Evolutionary conservation across 2,329 filamentous ascomycete genomes (phyloP).

Genomic region (Talaromyces sp.): DNA sequence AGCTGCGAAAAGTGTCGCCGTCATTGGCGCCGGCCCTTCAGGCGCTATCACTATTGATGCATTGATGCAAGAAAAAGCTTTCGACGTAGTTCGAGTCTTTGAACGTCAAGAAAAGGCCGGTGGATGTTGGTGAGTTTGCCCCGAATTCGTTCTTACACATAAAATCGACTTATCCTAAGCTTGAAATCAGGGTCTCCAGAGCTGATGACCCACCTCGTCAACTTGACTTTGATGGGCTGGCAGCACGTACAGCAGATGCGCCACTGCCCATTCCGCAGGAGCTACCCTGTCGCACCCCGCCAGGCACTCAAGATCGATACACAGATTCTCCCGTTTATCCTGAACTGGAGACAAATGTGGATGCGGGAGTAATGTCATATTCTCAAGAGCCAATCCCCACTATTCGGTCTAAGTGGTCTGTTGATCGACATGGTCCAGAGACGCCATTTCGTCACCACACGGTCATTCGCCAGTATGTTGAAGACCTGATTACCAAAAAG

Average conservation of each 20-base stretch:
- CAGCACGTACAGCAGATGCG: conserved; percentile 54
- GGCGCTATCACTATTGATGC: conserved; percentile 65
- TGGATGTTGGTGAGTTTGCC: conserved; percentile 59
- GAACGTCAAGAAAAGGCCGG: conserved; percentile 62
- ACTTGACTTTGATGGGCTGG: conserved; percentile 51
- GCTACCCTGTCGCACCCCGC: conserved; percentile 53
- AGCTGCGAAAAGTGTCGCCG: conserved; percentile 52
- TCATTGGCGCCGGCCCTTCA: conserved; percentile 64
- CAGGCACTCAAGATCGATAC: conserved; percentile 52
- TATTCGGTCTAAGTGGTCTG: conserved; percentile 44
- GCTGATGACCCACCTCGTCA: conserved; percentile 43
- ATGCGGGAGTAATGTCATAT: conserved; percentile 62
- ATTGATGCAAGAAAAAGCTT: conserved; percentile 59
- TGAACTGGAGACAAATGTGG: conserved; percentile 67
- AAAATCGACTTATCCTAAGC: background rate
- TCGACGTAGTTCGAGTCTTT: conserved; percentile 64
- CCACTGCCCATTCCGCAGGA: conserved; percentile 51
- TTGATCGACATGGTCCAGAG: conserved; percentile 56
- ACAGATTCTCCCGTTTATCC: conserved; percentile 64
- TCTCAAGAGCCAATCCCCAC: conserved; percentile 58
- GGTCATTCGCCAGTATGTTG: conserved; percentile 59
- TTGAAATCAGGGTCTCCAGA: conserved; percentile 32
- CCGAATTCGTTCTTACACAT: background rate
- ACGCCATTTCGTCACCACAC: conserved; percentile 66
- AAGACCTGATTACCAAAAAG: conserved; percentile 57